Evolutionary conservation across 2,329 filamentous ascomycete genomes (phyloP).

Genomic region (Neofusicoccum parvum): DNA sequence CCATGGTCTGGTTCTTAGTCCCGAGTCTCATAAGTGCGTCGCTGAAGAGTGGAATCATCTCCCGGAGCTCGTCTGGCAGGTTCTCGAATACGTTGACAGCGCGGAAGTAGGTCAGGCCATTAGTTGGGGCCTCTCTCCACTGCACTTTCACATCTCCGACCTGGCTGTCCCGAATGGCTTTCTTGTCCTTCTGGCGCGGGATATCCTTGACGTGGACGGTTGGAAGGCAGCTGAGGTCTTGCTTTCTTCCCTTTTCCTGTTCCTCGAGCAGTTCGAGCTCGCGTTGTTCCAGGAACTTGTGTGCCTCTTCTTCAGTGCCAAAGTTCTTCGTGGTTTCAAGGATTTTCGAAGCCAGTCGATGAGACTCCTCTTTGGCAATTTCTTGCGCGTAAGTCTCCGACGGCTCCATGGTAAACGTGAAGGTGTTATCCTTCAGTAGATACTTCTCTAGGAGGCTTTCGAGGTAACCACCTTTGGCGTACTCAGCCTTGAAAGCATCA

Average conservation of each 20-base stretch:
- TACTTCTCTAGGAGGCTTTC: conserved; percentile 88
- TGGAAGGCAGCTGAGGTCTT: conserved; percentile 85
- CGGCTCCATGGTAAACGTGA: conserved; percentile 94
- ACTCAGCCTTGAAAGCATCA: conserved; percentile 74
- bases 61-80: conserved; percentile 80
- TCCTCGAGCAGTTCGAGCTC: conserved; percentile 80
- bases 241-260: conserved; percentile 79
- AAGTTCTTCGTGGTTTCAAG: conserved; percentile 67
- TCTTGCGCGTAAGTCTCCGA: conserved; percentile 74
- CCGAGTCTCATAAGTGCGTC: conserved; percentile 92
- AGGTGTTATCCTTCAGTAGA: conserved; percentile 78
- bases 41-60: conserved; percentile 85
- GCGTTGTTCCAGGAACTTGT: conserved; percentile 70
- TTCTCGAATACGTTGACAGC: conserved; percentile 79
- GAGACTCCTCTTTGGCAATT: conserved; percentile 74
- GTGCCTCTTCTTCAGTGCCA: conserved; percentile 71
- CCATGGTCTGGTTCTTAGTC: conserved; percentile 85
- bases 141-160: conserved; percentile 71
- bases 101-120: conserved; percentile 94
- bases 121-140: conserved; percentile 91
- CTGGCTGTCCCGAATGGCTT: conserved; percentile 62
- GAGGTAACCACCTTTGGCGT: conserved; percentile 76
- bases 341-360: conserved; percentile 75
- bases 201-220: conserved; percentile 90
- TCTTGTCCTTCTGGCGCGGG: conserved; percentile 73